These are phyloP conservation scores for Suillus lakei DNA, from an alignment of 768 basidiomycete genomes.

Conservation along the genomic window DNA sequence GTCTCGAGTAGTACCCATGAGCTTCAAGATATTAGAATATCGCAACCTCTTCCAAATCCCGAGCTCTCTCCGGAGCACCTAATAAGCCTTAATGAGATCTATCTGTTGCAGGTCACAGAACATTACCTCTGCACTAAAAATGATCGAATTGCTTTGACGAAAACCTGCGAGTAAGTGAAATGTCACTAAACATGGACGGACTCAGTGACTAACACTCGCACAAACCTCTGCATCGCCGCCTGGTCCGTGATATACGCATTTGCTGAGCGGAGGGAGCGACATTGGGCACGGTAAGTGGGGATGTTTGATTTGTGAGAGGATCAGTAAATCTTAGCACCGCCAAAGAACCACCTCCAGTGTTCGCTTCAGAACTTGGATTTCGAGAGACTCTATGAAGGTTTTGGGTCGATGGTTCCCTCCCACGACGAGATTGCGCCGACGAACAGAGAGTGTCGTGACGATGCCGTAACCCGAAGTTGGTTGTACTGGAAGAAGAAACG, in stretches of 20 bases:
- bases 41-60: conserved; percentile 23
- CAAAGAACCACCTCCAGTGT: no score
- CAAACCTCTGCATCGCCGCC: not conserved
- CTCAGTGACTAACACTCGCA: not conserved
- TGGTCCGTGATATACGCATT: not conserved
- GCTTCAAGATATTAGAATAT: conserved; percentile 23
- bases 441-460: no score
- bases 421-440: no score
- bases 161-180: not conserved
- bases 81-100: not conserved
- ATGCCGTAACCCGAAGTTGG: conserved; percentile 47
- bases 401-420: no score
- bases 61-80: conserved; percentile 26
- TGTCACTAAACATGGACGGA: not conserved
- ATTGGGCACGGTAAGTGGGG: no score
- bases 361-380: no score
- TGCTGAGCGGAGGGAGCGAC: no score
- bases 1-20: conserved; percentile 19
- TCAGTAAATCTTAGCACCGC: no score
- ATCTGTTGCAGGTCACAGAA: not conserved
- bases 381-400: no score
- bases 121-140: not conserved
- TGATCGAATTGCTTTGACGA: conserved; percentile 1
- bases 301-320: no score
- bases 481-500: conserved; percentile 49